Evolutionary conservation across 2,329 filamentous ascomycete species (phyloP).

Genomic region (Aspergillus texensis): DNA sequence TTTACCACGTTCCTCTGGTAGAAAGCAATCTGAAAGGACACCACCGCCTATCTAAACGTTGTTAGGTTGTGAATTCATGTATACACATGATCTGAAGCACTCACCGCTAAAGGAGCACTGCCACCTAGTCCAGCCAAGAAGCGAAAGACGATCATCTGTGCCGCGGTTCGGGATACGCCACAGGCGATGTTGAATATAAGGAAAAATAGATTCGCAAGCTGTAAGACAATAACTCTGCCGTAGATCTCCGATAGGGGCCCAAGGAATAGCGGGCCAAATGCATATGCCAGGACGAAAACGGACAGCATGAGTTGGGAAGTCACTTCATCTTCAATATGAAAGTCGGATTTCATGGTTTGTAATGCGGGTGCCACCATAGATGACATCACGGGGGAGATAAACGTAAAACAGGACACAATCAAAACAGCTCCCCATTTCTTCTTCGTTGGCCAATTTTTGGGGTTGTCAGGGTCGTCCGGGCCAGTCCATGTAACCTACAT

Average conservation of each 20-base stretch:
- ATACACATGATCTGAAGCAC: constrained; percentile 16
- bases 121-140: constrained; percentile 63
- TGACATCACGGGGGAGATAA: constrained; percentile 66
- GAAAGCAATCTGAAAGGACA: constrained; percentile 60
- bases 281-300: constrained; percentile 59
- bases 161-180: constrained; percentile 56
- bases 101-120: constrained; percentile 57
- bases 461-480: constrained; percentile 52
- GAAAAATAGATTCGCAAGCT: constrained; percentile 58
- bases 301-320: constrained; percentile 55
- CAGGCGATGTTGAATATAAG: constrained; percentile 63
- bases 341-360: constrained; percentile 54
- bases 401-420: constrained; percentile 60
- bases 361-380: constrained; percentile 62
- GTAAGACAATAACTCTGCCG: constrained; percentile 58
- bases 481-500: constrained; percentile 53
- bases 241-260: constrained; percentile 60
- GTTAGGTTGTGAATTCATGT: constrained; percentile 4
- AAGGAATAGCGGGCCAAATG: constrained; percentile 55
- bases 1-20: constrained; percentile 63
- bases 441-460: constrained; percentile 57
- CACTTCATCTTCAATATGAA: constrained; percentile 53
- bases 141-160: constrained; percentile 60
- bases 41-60: constrained; percentile 48
- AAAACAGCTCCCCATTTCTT: constrained; percentile 62